Evolutionary conservation across 306 rosid species (phyloP).

Genomic region (Oemleria cerasiformis): DNA sequence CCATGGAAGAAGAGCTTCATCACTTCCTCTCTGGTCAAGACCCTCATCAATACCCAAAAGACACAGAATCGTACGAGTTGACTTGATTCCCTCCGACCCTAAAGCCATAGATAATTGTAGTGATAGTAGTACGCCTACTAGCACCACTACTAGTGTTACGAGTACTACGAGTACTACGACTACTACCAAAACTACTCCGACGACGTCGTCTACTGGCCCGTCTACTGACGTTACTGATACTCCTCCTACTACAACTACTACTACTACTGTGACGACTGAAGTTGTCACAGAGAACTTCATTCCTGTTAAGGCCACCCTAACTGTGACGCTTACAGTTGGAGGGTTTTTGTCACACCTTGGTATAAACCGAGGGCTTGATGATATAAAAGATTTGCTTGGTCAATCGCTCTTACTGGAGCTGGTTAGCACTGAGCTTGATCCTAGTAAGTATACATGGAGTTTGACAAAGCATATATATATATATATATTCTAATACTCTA

Average conservation of each 20-base stretch:
- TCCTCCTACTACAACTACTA: neutral
- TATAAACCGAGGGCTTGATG: constrained; percentile 42
- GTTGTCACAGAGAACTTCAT: constrained; percentile 7
- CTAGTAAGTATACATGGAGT: constrained; percentile 40
- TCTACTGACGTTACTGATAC: neutral
- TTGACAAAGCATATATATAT: neutral
- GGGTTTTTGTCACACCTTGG: constrained; percentile 38
- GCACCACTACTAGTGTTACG: neutral
- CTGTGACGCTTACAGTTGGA: constrained; percentile 39
- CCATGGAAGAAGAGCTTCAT: constrained; percentile 8
- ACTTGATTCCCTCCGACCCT: neutral
- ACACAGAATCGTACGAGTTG: neutral
- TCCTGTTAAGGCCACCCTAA: constrained; percentile 36
- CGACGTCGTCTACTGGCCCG: neutral
- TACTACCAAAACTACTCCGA: neutral
- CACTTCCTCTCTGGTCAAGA: constrained; percentile 22
- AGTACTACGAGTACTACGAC: neutral
- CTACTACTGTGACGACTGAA: neutral
- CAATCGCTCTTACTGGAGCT: constrained; percentile 54
- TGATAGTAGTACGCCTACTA: neutral
- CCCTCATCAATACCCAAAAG: constrained; percentile 15
- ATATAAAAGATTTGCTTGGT: constrained; percentile 47
- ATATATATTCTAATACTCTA: no score
- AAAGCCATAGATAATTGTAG: constrained; percentile 19
- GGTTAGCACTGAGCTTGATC: constrained; percentile 43